These are phyloP conservation scores for Lichtheimia ramosa DNA, from an alignment of 371 early-diverging fungal genomes.

Conservation along the genomic window DNA sequence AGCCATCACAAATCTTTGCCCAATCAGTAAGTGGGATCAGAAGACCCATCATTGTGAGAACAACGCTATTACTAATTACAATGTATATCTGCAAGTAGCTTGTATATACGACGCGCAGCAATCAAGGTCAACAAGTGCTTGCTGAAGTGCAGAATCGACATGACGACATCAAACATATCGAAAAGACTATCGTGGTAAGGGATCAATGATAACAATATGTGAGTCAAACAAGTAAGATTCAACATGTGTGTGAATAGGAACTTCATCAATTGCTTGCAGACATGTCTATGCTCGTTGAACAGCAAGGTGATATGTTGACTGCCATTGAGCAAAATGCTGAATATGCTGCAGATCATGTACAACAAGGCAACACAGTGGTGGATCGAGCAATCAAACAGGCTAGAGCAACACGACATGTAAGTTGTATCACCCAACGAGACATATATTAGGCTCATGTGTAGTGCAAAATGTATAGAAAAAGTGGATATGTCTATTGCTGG, in stretches of 20 bases:
- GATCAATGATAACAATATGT: not conserved
- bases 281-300: conserved; percentile 77
- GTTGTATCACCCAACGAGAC: not conserved
- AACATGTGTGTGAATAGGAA: conserved; percentile 23
- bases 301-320: conserved; percentile 72
- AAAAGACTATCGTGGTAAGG: conserved; percentile 67
- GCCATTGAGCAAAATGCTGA: conserved; percentile 66
- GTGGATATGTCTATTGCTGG: conserved; percentile 52
- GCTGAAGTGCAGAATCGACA: conserved; percentile 80
- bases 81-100: conserved; percentile 37
- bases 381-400: conserved; percentile 65
- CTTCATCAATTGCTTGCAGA: conserved; percentile 44
- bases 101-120: conserved; percentile 63
- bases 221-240: not conserved
- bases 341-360: conserved; percentile 61
- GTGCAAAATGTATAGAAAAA: conserved; percentile 39
- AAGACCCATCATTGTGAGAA: no score
- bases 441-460: not conserved
- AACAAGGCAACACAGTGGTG: conserved; percentile 63
- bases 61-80: not conserved
- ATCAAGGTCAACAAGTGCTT: conserved; percentile 71
- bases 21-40: conserved; percentile 55
- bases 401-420: conserved; percentile 63
- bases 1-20: conserved; percentile 71
- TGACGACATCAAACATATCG: conserved; percentile 79